Percentiles rank a stretch among this genome's conserved stretches.
Evolutionary conservation across 805 yeast genomes (phyloP).

Genomic region (Saccharomycopsis sp.): DNA sequence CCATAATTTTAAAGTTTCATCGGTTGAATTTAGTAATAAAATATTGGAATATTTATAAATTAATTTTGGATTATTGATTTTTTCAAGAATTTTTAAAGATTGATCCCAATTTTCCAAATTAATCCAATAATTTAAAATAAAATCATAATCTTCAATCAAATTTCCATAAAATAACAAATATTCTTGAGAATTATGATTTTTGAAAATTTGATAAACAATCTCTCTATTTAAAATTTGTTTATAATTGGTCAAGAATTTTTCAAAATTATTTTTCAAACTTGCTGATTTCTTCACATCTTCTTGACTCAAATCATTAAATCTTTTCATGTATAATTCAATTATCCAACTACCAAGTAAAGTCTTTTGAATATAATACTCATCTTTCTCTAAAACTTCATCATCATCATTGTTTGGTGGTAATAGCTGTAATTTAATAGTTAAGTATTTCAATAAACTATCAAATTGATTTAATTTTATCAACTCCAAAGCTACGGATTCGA

Average conservation of each 20-base stretch:
- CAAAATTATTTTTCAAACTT: conserved; percentile 22
- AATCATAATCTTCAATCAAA: conserved; percentile 54
- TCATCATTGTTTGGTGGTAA: conserved; percentile 20
- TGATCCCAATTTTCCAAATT: conserved; percentile 63
- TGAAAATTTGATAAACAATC: conserved; percentile 63
- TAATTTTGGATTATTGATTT: conserved; percentile 35
- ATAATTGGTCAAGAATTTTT: conserved; percentile 40
- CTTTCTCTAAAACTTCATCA: conserved; percentile 22
- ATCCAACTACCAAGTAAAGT: conserved; percentile 56
- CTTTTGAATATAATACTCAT: conserved; percentile 32
- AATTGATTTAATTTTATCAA: conserved; percentile 35
- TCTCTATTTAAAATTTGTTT: conserved; percentile 45
- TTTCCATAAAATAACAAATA: conserved; percentile 62
- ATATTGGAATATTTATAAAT: conserved; percentile 64
- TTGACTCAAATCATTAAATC: conserved; percentile 24
- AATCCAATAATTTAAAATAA: conserved; percentile 60
- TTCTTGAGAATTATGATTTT: conserved; percentile 51
- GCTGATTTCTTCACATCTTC: neutral
- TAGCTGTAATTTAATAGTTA: conserved; percentile 31
- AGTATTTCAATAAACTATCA: conserved; percentile 37
- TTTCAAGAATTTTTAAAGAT: conserved; percentile 47
- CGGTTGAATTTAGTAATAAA: conserved; percentile 57
- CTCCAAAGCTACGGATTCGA: conserved; percentile 57
- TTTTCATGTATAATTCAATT: conserved; percentile 44
- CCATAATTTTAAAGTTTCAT: conserved; percentile 71